Base-by-base conservation (phyloP, 2,329 filamentous ascomycete species). In the Penicillium vulpinum region DNA sequence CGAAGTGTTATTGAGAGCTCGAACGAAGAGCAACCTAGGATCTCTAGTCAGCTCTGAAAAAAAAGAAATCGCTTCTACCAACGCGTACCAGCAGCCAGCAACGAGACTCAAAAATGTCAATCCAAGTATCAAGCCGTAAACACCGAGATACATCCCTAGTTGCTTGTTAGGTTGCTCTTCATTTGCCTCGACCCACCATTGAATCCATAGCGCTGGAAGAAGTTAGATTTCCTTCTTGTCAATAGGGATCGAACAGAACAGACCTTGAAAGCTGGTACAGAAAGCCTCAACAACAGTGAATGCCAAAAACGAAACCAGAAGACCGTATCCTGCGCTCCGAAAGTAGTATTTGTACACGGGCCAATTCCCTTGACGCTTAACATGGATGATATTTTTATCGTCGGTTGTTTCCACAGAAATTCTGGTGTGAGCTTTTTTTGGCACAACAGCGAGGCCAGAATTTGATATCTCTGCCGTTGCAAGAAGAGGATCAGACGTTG, bases 81-180 rank as follows among this genome's bases (percentile, higher is more conserved):
- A 18, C 26, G 40, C 47, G 3, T 40, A 40, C 47, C 47, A 50
- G 35, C 47, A 50, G 24, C 47, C 16, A 40, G 24, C 5, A 2
- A 50, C 6, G 11, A 50, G 36, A 31, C 35, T 40, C 47, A 40
- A 53, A 61, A 54, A 43, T 22, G 47, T n/a, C 13, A 48, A 22
- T 33, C 21, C 57, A 38, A 56, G 58, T 36, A 62, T 18, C 16
- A 62, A 31, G 2, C 50, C 46, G 26, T 60, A 62, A 11, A 60
- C 21, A 21, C 60, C 60, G 9, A 62, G 47, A 24, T 62, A 62
- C 54, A 60, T 58, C 1, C 29, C 47, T 31, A 58, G 33, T 5
- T 51, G 33, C 28, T 48, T 40, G 16, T 62, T 60, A 13, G 60
- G 47, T n/a, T 62, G 43, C 43, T 54, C 43, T 58, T 60, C 47